A percentile compares a stretch with the other conserved stretches of the same genome.
Evolutionary conservation across 495 filamentous ascomycete genomes (phyloP).

Genomic region (Pseudotulostoma volvatum): DNA sequence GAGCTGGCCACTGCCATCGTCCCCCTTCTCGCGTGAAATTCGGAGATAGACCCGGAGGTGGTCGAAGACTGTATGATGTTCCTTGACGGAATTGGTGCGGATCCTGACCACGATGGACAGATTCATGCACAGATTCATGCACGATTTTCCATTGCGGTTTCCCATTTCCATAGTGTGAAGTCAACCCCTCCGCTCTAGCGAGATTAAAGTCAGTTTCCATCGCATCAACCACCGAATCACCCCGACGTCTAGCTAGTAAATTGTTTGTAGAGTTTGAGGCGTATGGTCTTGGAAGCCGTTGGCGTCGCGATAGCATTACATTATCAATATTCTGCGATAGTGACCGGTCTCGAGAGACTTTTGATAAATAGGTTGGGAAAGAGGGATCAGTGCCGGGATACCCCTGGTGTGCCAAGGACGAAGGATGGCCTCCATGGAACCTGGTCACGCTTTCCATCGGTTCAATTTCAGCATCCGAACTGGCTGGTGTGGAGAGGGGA

Average conservation of each 20-base stretch:
- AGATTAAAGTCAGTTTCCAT: constrained; percentile 3
- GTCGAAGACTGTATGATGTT: background rate
- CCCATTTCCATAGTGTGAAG: background rate
- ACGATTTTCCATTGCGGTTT: background rate
- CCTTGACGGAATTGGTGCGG: background rate
- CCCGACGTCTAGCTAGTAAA: constrained; percentile 4
- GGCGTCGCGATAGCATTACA: no score
- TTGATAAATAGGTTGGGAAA: no score
- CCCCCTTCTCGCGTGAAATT: background rate
- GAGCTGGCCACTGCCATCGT: constrained; percentile 7
- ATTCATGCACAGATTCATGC: background rate
- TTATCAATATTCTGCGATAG: no score
- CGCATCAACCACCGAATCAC: constrained; percentile 1
- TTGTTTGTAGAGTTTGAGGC: constrained; percentile 1
- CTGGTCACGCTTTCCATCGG: no score
- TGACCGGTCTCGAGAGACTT: no score
- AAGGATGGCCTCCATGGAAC: no score
- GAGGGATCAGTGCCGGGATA: no score
- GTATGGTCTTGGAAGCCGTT: no score
- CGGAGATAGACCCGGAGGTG: background rate
- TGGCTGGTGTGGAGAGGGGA: no score
- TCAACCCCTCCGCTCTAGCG: background rate
- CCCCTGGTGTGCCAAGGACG: no score
- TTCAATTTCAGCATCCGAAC: no score
- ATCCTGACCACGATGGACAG: background rate